Percentiles rank a stretch among this genome's conserved stretches.
These are phyloP conservation scores for Geotrichum restrictum DNA, from an alignment of 1,139 yeast species.

Conservation along the genomic window DNA sequence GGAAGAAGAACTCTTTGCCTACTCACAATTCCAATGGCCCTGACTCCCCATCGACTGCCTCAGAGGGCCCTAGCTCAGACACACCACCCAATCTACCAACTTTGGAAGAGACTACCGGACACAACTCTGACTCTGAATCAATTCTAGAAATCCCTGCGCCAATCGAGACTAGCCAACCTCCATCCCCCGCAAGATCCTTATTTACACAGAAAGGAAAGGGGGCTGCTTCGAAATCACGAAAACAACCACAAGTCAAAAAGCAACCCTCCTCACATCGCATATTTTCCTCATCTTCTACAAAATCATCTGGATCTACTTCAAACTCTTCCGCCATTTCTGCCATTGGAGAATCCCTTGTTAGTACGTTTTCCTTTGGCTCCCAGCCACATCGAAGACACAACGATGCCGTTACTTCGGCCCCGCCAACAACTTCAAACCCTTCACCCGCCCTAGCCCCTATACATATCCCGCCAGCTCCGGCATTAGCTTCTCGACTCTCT, in stretches of 20 bases:
- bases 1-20: constrained; percentile 1
- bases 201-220: background rate
- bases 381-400: background rate
- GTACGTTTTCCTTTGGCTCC: constrained; percentile 8
- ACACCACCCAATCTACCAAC: constrained; percentile 1
- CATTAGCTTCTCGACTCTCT: constrained; percentile 9
- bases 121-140: background rate
- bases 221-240: background rate
- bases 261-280: constrained; percentile 5
- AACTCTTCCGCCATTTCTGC: background rate
- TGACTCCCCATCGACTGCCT: background rate
- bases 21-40: background rate
- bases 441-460: background rate
- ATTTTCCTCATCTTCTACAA: constrained; percentile 5
- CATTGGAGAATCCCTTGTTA: constrained; percentile 8
- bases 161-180: background rate
- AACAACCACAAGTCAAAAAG: background rate
- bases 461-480: background rate
- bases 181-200: background rate
- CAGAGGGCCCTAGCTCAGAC: background rate
- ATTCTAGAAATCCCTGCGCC: too few species aligned
- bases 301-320: background rate
- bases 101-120: background rate
- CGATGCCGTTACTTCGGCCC: background rate
- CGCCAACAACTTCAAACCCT: background rate